Evolutionary conservation across 148 eudicot genomes (phyloP), one percentile per base, ranked within the genome.

Genomic region (Vaccinium myrtillus): DNA sequence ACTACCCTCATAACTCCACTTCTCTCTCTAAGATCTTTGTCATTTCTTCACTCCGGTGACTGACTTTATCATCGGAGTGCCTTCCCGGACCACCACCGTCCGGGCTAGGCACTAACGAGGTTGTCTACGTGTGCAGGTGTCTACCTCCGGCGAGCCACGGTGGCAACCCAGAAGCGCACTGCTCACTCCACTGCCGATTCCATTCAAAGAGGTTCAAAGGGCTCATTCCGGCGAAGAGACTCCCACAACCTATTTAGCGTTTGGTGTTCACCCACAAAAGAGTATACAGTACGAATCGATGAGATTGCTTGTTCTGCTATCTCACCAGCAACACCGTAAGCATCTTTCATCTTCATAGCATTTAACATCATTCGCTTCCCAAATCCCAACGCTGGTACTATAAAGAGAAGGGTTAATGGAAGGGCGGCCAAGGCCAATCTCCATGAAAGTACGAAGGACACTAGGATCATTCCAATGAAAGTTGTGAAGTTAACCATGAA

Each of bases 271-370:
- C 82, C 71, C 12, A 77, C 86, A 65, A 59, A 77, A 13, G 86
- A 77, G 67, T 84, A 78, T 16, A 78, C 82, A 0, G 82, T 84
- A 67, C 82, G 19, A 6, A 84, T 39, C 2, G 65, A 84, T 12
- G 86, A 84, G 16, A 84, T 54, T 18, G 85, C 85, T 48, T 83
- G 85, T 27, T 83, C 85, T 10, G 43, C 84, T 69, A 82, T 70
- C 48, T 77, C 84, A 69, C 61, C 77, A 25, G 84, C 78, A 18
- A 54, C 49, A 30, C 39, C 63, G 8, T 51, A 82, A 50, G 84
- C 84, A 27, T 67, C 77, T 67, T 82, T 39, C 9, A 53, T 70
- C 23, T 70, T 82, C 58, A 69, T 46, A 32, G 77, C 84, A 12
- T 70, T n/a, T 18, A 43, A 21, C 13, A 43, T 27, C 53, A 82